These are phyloP conservation scores for Tuber calosporum DNA, from an alignment of 495 filamentous ascomycete species.

Conservation along the genomic window DNA sequence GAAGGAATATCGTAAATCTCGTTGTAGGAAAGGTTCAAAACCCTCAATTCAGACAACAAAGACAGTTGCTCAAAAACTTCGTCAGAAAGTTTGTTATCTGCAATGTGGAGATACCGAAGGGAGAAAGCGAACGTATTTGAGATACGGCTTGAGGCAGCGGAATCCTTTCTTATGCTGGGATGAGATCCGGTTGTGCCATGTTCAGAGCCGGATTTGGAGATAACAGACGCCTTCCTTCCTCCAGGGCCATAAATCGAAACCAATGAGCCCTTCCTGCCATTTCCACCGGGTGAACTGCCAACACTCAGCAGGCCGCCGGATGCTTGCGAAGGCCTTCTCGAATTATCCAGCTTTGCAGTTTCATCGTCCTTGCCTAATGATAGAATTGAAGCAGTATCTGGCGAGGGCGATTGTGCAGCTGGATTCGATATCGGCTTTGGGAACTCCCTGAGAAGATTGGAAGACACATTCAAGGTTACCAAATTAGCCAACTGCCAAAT, in stretches of 20 bases:
- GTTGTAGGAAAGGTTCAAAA: conserved; percentile 94
- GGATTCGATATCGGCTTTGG: conserved; percentile 70
- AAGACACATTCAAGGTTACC: conserved; percentile 88
- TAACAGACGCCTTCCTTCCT: conserved; percentile 73
- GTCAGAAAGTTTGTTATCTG: conserved; percentile 87
- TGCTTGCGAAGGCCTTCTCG: conserved; percentile 73
- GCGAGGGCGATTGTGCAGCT: conserved; percentile 25
- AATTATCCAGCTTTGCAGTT: conserved; percentile 18
- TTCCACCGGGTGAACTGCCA: conserved; percentile 59
- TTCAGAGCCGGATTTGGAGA: conserved; percentile 60
- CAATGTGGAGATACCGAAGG: conserved; percentile 73
- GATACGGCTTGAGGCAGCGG: conserved; percentile 64
- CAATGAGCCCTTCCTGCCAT: conserved; percentile 69
- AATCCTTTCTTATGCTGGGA: conserved; percentile 64
- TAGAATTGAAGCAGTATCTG: conserved; percentile 11
- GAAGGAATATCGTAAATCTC: conserved; percentile 85
- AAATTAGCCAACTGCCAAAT: conserved; percentile 85
- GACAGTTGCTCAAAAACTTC: conserved; percentile 88
- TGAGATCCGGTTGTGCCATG: conserved; percentile 37
- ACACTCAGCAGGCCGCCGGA: conserved; percentile 68
- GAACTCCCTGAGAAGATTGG: conserved; percentile 82
- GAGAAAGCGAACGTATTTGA: conserved; percentile 79
- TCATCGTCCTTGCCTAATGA: conserved; percentile 19
- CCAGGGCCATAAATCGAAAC: conserved; percentile 68
- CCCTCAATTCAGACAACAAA: conserved; percentile 71